Evolutionary conservation across 495 filamentous ascomycete genomes (phyloP).

Genomic region (Neurospora sp.): DNA sequence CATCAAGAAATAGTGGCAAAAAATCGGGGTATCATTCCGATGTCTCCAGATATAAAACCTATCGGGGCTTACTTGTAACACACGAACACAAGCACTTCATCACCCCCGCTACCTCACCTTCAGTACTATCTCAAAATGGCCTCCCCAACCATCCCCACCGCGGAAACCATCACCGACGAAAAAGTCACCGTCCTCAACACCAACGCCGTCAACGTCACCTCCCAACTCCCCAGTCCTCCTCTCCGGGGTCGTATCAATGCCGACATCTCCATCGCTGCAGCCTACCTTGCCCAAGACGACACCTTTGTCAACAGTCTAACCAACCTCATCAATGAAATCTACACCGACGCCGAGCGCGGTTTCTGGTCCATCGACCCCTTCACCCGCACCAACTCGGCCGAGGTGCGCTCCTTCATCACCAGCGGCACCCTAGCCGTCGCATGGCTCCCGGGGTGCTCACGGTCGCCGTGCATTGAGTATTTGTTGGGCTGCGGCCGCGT

Average conservation of each 20-base stretch:
- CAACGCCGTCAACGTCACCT: not conserved
- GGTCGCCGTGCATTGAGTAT: not conserved
- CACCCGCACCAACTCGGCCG: not conserved
- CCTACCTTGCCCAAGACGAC: not conserved
- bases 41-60: no score
- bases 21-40: no score
- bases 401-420: not conserved
- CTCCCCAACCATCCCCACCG: no score
- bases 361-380: not conserved
- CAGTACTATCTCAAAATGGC: no score
- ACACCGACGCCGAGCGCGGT: not conserved
- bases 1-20: no score
- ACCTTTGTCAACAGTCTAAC: not conserved
- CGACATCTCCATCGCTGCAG: not conserved
- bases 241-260: not conserved
- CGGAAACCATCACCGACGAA: not conserved
- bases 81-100: no score
- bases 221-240: not conserved
- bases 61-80: no score
- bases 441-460: not conserved
- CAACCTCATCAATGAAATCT: slow-evolving; percentile 2
- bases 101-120: no score
- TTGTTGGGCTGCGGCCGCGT: slow-evolving; percentile 1
- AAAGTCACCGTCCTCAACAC: not conserved
- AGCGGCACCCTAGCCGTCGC: not conserved